Evolutionary conservation across 257 asterid species (phyloP).

Genomic region (Solanum tacnaense): DNA sequence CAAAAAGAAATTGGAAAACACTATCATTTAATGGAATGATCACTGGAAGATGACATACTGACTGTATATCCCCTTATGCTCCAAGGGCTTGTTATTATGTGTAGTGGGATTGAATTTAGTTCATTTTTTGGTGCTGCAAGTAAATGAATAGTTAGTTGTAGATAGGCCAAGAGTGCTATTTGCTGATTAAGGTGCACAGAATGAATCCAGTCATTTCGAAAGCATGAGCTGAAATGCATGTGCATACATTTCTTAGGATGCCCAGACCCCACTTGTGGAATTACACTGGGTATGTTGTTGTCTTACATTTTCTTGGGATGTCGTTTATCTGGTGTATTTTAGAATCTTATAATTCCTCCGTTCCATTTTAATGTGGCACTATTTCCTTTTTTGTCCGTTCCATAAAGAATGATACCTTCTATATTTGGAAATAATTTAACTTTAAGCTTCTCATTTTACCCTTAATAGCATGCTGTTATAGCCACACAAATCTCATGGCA

Average conservation of each 20-base stretch:
- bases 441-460: neutral
- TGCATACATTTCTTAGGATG: neutral
- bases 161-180: neutral
- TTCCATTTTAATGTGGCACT: neutral
- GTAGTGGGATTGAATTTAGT: neutral
- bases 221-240: neutral
- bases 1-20: neutral
- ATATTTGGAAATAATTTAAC: neutral
- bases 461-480: neutral
- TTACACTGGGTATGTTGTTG: neutral
- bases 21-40: neutral
- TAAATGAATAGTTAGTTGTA: neutral
- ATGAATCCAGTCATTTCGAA: neutral
- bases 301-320: neutral
- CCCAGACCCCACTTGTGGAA: neutral
- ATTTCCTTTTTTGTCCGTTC: neutral
- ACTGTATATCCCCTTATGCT: neutral
- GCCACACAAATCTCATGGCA: neutral
- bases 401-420: neutral
- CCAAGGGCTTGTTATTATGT: neutral
- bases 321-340: neutral
- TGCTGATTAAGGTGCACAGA: neutral
- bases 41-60: neutral
- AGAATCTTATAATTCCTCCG: neutral
- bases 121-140: neutral